Conservation (phyloP, 106 monocot genomes). For the Iris macrosiphon region DNA sequence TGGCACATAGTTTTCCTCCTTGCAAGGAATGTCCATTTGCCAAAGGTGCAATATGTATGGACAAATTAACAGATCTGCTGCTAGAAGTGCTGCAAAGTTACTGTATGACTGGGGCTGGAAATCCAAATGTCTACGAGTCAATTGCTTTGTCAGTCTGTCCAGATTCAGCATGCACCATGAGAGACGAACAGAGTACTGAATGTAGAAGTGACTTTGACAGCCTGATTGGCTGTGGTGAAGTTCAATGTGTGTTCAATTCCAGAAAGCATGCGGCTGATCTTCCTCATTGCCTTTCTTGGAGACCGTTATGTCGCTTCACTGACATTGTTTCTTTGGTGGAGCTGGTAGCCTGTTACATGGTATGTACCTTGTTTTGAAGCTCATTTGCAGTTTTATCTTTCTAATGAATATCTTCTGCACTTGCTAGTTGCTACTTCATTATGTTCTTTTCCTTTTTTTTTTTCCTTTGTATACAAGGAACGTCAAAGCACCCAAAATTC, state of each 20-base stretch:
- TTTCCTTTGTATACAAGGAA: no score
- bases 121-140: background rate
- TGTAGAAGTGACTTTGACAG: conserved; percentile 1
- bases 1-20: conserved; percentile 6
- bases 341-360: conserved; percentile 62
- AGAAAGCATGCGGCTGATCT: conserved; percentile 7
- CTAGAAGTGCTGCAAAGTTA: conserved; percentile 39
- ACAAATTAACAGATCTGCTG: conserved; percentile 32
- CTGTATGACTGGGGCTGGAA: conserved; percentile 4
- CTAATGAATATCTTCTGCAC: background rate
- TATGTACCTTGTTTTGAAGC: conserved; percentile 19
- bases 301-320: conserved; percentile 28
- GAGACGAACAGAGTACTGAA: background rate
- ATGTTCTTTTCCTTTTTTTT: no score
- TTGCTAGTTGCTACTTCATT: background rate
- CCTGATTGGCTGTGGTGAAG: conserved; percentile 13
- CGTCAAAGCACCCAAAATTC: no score
- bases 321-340: conserved; percentile 72
- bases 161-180: background rate
- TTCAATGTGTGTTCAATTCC: conserved; percentile 18
- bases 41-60: conserved; percentile 26
- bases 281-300: conserved; percentile 8
- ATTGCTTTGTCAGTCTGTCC: conserved; percentile 1
- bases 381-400: background rate
- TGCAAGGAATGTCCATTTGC: conserved; percentile 61